Percentiles rank a stretch among this genome's conserved stretches.
These are phyloP conservation scores for Amanita molliuscula DNA, from an alignment of 768 basidiomycete genomes.

Conservation along the genomic window DNA sequence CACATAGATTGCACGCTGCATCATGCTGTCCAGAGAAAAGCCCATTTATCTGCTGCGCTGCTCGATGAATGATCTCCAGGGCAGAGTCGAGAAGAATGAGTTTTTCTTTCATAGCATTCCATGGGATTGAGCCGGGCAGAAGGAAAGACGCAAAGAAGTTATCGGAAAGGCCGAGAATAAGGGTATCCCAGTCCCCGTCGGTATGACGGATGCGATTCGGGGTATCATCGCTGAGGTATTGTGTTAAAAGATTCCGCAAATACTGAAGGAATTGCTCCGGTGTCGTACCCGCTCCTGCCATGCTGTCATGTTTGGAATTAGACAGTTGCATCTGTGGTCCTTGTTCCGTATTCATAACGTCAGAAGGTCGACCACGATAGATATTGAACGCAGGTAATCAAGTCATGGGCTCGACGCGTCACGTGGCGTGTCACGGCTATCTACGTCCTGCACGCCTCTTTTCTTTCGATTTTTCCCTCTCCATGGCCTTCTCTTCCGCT, in stretches of 20 bases:
- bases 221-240: constrained; percentile 24
- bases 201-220: constrained; percentile 15
- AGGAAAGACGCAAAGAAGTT: constrained; percentile 46
- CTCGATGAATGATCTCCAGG: constrained; percentile 42
- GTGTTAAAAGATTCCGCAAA: constrained; percentile 26
- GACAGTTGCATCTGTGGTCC: constrained; percentile 19
- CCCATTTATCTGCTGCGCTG: constrained; percentile 37
- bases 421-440: constrained; percentile 19
- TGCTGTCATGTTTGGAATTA: neutral
- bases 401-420: neutral
- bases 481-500: constrained; percentile 90
- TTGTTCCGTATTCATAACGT: constrained; percentile 12
- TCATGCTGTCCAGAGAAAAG: constrained; percentile 36
- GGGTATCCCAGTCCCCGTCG: constrained; percentile 38
- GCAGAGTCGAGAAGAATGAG: constrained; percentile 42
- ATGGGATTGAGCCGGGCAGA: constrained; percentile 36
- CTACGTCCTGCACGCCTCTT: constrained; percentile 73
- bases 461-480: constrained; percentile 69
- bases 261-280: constrained; percentile 32
- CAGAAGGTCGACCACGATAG: too few species aligned
- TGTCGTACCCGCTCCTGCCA: constrained; percentile 6
- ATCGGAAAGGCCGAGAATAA: constrained; percentile 42
- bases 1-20: constrained; percentile 38
- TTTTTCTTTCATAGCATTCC: constrained; percentile 48
- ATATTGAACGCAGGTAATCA: too few species aligned